phyloP scores from a whole-genome alignment of 2,329 filamentous ascomycete genomes.

The Ceratocystis cacaofunesta region DNA sequence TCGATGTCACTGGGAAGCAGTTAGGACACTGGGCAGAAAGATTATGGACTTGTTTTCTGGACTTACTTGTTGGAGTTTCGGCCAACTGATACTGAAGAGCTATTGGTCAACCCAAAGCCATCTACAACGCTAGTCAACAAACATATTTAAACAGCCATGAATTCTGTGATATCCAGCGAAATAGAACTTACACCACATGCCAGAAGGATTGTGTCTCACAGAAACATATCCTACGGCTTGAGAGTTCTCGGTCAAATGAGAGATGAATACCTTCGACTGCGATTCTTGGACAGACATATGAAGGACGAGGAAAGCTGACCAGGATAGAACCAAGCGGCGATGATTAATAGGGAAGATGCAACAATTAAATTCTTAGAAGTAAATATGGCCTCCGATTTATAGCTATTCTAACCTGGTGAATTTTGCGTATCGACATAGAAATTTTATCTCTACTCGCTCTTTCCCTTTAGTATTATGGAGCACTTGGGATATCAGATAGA shows the following conservation, averaged over 20 bases:
- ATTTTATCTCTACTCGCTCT: too few relatives aligned
- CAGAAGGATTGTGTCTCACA: constrained; percentile 9
- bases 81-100: constrained; percentile 7
- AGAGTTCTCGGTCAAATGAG: background rate
- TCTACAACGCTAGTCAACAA: constrained; percentile 3
- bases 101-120: constrained; percentile 10
- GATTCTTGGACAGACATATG: background rate
- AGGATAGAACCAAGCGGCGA: too few relatives aligned
- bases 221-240: constrained; percentile 6
- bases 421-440: too few relatives aligned
- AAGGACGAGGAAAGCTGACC: background rate
- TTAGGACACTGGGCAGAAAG: background rate
- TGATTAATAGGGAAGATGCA: too few relatives aligned
- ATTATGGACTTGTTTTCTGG: too few relatives aligned
- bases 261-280: background rate
- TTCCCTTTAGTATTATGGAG: too few relatives aligned
- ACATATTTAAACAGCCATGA: background rate
- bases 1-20: constrained; percentile 4
- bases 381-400: too few relatives aligned
- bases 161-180: background rate
- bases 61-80: constrained; percentile 11
- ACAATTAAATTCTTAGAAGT: too few relatives aligned
- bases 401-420: too few relatives aligned
- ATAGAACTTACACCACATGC: constrained; percentile 8
- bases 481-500: background rate